These are phyloP conservation scores for Phytomonas sp. DNA, from an alignment of 208 protist species.

Conservation along the genomic window DNA sequence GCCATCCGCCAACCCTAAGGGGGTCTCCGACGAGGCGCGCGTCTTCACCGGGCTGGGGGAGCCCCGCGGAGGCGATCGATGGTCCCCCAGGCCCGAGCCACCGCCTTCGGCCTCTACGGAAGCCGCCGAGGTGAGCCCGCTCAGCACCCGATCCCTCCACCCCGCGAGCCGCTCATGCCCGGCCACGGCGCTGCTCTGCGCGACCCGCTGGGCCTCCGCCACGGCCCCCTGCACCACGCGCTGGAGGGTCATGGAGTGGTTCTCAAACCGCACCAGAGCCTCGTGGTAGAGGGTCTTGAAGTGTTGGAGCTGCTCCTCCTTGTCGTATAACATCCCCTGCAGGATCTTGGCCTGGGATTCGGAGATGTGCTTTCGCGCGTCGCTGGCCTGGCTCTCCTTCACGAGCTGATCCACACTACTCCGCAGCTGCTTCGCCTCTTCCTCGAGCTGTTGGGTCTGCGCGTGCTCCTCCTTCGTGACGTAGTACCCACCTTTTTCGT, in stretches of 20 bases:
- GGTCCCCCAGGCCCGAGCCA: background rate
- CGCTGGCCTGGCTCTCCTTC: slow-evolving; percentile 53
- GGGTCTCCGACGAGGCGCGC: background rate
- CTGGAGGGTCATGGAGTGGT: slow-evolving; percentile 46
- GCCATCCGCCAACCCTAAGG: background rate
- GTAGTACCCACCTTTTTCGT: slow-evolving; percentile 80
- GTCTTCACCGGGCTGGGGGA: background rate
- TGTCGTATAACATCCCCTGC: slow-evolving; percentile 45
- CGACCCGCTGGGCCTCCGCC: slow-evolving; percentile 23
- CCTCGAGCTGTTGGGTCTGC: slow-evolving; percentile 40
- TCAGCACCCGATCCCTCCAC: slow-evolving; percentile 38
- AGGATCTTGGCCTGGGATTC: slow-evolving; percentile 68
- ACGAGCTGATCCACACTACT: slow-evolving; percentile 48
- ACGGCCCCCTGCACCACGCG: slow-evolving; percentile 46
- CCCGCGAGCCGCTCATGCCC: slow-evolving; percentile 28
- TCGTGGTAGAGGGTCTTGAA: slow-evolving; percentile 74
- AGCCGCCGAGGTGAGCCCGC: slow-evolving; percentile 18
- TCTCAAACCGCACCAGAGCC: slow-evolving; percentile 62
- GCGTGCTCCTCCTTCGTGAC: slow-evolving; percentile 79
- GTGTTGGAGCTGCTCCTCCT: slow-evolving; percentile 53
- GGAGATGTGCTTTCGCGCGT: slow-evolving; percentile 70
- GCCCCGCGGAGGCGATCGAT: background rate
- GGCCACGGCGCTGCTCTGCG: slow-evolving; percentile 24
- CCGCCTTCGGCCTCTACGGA: slow-evolving; percentile 3
- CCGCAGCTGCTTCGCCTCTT: slow-evolving; percentile 43